Evolutionary conservation across 192 early-diverging fungal genomes (phyloP), one percentile per base, ranked within the genome.

Genomic region (Coemansia sp.): DNA sequence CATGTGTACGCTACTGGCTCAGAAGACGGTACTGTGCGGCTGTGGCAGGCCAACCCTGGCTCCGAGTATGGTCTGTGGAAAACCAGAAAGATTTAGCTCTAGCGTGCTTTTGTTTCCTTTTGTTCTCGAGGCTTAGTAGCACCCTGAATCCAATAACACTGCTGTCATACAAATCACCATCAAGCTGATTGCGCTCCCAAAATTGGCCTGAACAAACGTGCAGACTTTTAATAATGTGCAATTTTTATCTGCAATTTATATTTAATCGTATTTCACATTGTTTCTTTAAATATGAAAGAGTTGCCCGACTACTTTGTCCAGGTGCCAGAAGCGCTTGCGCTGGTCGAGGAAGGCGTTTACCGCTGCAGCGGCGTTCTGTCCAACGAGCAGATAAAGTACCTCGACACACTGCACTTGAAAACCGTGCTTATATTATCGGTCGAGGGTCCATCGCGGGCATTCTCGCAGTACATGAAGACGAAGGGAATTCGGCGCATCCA

Each of bases 1-100:
- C 88, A 93, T 52, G 67, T 96, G 17, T 96, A 96, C 70, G 91
- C 94, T 6, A 94, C 92, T 2, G 94, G 93, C 19, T 91, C 90
- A 4, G 94, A 96, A 73, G 94, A 96, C 63, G 94, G 94, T 1
- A 96, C 94, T 4, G 91, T 96, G 48, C 80, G 93, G 52, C 77
- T 95, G 54, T 95, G 94, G 94, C 93, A 95, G 73, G 88, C 91
- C 5, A 83, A 76, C 25, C 92, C 94, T 10, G 90, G 89, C 22
- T 89, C 85, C 19, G 72, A 85, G 15, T 94, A 94, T 66, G 93
- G 92, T 8, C 71, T 93, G 49, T 95, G 93, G 93, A 87, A 93
- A 68, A 58, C 57, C n/a, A 69, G 75, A 34, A 68, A 69, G 47
- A 38, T 55, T 53, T 62, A 59, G 14, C 31, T 6, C 8, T 34